phyloP scores from a whole-genome alignment of 73 alveolate genomes.

The Tetrahymena borealis region DNA sequence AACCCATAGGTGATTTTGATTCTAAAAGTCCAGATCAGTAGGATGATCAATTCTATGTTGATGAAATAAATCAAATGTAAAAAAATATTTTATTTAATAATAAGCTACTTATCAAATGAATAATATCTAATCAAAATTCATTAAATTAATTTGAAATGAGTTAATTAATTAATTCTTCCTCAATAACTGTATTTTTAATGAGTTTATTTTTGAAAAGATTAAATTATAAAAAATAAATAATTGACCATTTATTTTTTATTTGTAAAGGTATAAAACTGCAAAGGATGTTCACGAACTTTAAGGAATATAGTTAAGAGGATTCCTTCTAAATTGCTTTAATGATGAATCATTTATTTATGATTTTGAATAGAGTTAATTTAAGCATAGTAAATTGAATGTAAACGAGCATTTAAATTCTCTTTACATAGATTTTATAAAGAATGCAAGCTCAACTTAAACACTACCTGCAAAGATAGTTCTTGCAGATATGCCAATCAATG shows the following conservation, averaged over 20 bases:
- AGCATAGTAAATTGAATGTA: background rate
- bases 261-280: background rate
- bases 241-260: no score
- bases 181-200: no score
- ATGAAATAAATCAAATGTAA: background rate
- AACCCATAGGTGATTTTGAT: background rate
- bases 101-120: no score
- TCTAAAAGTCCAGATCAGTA: background rate
- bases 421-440: background rate
- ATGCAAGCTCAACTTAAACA: background rate
- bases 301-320: background rate
- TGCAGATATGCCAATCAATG: background rate
- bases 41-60: background rate
- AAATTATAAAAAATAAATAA: no score
- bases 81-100: background rate
- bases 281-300: background rate
- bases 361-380: background rate
- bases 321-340: background rate
- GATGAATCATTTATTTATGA: background rate
- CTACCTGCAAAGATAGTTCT: background rate
- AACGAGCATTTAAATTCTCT: background rate
- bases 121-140: no score
- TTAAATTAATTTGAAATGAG: no score
- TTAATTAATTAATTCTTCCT: no score
- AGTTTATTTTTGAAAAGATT: no score